Base-by-base conservation (phyloP, 164 flowering plant genomes). In the Chimonanthus salicifolius region DNA sequence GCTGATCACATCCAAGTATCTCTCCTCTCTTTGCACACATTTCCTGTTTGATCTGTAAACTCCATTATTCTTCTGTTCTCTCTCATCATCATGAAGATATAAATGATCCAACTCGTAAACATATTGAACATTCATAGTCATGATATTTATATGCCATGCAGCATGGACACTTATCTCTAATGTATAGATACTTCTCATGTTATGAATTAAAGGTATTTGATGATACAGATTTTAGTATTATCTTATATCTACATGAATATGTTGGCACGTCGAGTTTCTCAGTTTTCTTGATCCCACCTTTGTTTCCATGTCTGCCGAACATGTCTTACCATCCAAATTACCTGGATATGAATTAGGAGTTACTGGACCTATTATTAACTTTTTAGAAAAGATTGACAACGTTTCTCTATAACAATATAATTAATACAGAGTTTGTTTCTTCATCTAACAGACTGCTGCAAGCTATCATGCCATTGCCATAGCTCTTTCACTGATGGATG, bases 391-490 rank as follows among this genome's bases (percentile, higher is more conserved):
- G 7, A 63, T 33, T 9, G 10, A 63, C 44, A 33, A 63, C 21
- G 46, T 11, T 3, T 2, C 15, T 18, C 1, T 44, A n/a, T 5
- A 66, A 46, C 69, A 44, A 46, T 44, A 15, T 15, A 66, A 15
- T 45, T 66, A 7, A 43, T 65, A 49, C 47, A 46, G 16, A 43
- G 16, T 18, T 18, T 62, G 20, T 13, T 47, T 69, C 51, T 69
- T 71, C 33, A 13, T 67, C 51, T 69, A 54, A 47, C 85, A 91
- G 98, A 93, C 98, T 77, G 97, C 94, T 80, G 94, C 98, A 33
- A 91, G 98, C 80, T 93, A 91, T 86, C 98, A 93, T 81, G 97
- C 97, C 64, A 93, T 93, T 78, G 98, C 97, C 62, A 93, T 93
- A 74, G 98, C 97, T 72, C 90, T 93, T 66, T 93, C 98, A 4